phyloP scores from a whole-genome alignment of 208 protist species.

The Leishmania tropica region DNA sequence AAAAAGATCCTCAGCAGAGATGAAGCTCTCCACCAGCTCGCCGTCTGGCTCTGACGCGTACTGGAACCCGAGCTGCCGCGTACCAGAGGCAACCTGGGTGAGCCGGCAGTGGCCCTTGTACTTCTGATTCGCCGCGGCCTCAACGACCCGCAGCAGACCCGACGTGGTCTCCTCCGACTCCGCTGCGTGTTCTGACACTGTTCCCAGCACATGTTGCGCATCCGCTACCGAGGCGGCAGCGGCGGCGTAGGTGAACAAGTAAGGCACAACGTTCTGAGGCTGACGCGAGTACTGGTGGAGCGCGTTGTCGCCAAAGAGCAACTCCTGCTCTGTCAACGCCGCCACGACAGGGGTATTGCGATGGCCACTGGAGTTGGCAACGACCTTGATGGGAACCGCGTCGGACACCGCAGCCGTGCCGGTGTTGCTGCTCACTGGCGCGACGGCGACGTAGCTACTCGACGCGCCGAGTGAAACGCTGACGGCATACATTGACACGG shows the following conservation, averaged over 20 bases:
- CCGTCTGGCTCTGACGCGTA: conserved; percentile 37
- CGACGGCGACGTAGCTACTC: conserved; percentile 75
- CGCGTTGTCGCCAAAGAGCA: conserved; percentile 84
- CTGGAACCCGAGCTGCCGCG: conserved; percentile 49
- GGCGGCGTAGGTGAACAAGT: conserved; percentile 75
- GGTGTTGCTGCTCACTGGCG: conserved; percentile 34
- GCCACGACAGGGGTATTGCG: conserved; percentile 73
- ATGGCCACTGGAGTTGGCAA: conserved; percentile 81
- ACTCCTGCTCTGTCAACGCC: conserved; percentile 70
- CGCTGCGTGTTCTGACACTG: background rate
- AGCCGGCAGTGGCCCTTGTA: conserved; percentile 67
- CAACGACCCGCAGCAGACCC: conserved; percentile 39
- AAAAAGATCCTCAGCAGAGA: conserved; percentile 74
- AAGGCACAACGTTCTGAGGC: conserved; percentile 79
- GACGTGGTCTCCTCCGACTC: conserved; percentile 27
- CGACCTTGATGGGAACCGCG: conserved; percentile 50
- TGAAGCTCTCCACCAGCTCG: conserved; percentile 44
- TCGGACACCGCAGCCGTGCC: conserved; percentile 9
- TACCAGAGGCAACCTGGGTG: conserved; percentile 21
- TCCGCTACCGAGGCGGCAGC: conserved; percentile 47
- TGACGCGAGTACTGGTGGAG: conserved; percentile 64
- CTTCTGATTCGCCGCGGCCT: conserved; percentile 47
- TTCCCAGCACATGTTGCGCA: conserved; percentile 17
- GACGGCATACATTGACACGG: conserved; percentile 66
- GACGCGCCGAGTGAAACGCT: conserved; percentile 81